A percentile compares a stretch with the other conserved stretches of the same genome.
phyloP scores from a whole-genome alignment of 2,329 filamentous ascomycete species.

The Ilyonectria robusta region DNA sequence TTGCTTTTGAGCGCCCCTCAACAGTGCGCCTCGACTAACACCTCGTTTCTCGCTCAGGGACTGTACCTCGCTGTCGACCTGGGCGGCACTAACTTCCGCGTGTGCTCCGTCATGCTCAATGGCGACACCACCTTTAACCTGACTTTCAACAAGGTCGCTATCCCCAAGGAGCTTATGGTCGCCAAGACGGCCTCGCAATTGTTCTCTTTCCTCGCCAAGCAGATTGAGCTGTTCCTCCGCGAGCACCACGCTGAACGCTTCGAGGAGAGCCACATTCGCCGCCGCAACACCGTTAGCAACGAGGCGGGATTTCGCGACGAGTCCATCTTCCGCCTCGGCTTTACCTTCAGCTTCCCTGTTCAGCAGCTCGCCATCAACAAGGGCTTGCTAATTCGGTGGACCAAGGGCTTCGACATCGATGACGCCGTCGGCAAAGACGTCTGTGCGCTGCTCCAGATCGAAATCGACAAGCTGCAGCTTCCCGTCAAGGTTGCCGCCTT shows the following conservation, averaged over 20 bases:
- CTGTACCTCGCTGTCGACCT: slow-evolving; percentile 97
- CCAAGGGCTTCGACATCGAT: slow-evolving; percentile 97
- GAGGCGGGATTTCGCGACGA: slow-evolving; percentile 76
- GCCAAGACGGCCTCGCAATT: slow-evolving; percentile 89
- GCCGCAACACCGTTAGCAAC: slow-evolving; percentile 73
- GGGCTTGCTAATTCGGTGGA: slow-evolving; percentile 95
- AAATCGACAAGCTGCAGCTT: slow-evolving; percentile 88
- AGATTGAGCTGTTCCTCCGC: slow-evolving; percentile 90
- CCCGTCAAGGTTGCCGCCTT: slow-evolving; percentile 96
- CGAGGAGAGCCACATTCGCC: slow-evolving; percentile 75
- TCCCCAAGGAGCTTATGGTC: slow-evolving; percentile 91
- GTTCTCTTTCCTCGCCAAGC: slow-evolving; percentile 92
- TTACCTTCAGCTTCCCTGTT: slow-evolving; percentile 98
- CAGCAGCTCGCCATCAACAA: slow-evolving; percentile 96
- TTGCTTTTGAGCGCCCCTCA: slow-evolving; percentile 1
- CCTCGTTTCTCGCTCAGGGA: slow-evolving; percentile 70
- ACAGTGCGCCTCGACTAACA: slow-evolving; percentile 19
- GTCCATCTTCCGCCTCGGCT: slow-evolving; percentile 93
- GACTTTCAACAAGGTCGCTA: slow-evolving; percentile 91
- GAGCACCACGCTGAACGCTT: slow-evolving; percentile 93
- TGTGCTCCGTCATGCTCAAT: slow-evolving; percentile 94
- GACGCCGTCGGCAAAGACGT: slow-evolving; percentile 96
- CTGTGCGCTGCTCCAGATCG: slow-evolving; percentile 87
- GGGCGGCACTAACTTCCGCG: slow-evolving; percentile 98
- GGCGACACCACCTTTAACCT: slow-evolving; percentile 96